Evolutionary conservation across 208 protist species (phyloP).

Genomic region (Crithidia bombi): DNA sequence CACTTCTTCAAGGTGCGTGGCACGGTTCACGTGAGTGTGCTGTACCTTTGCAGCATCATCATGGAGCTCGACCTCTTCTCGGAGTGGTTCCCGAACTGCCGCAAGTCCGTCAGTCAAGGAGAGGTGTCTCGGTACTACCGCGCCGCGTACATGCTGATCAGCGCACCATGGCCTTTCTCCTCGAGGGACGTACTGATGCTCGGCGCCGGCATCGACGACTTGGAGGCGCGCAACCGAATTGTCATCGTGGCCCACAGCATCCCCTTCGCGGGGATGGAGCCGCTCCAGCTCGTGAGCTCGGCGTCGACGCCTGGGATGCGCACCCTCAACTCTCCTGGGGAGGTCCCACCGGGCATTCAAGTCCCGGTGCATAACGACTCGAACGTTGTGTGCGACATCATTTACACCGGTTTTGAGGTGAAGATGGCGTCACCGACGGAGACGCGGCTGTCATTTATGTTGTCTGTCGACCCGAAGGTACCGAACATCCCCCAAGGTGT

Average conservation of each 20-base stretch:
- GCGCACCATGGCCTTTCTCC: slow-evolving; percentile 56
- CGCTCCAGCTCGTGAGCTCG: slow-evolving; percentile 3
- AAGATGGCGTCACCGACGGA: slow-evolving; percentile 40
- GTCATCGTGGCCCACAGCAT: slow-evolving; percentile 54
- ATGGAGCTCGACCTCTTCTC: slow-evolving; percentile 67
- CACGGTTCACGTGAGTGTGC: slow-evolving; percentile 36
- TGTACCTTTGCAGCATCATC: slow-evolving; percentile 49
- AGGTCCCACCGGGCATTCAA: slow-evolving; percentile 23
- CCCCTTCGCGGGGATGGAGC: slow-evolving; percentile 17
- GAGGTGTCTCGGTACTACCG: slow-evolving; percentile 59
- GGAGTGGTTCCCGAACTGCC: slow-evolving; percentile 61
- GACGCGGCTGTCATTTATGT: slow-evolving; percentile 53
- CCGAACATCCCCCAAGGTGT: slow-evolving; percentile 52
- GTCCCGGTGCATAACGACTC: slow-evolving; percentile 29
- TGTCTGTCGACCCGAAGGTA: slow-evolving; percentile 61
- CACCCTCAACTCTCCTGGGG: background rate
- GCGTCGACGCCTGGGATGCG: slow-evolving; percentile 21
- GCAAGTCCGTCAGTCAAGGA: slow-evolving; percentile 36
- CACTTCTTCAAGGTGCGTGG: slow-evolving; percentile 66
- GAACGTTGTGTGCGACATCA: slow-evolving; percentile 46
- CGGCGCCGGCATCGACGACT: slow-evolving; percentile 59
- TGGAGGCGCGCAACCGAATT: slow-evolving; percentile 50
- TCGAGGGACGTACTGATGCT: slow-evolving; percentile 60
- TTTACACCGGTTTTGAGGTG: slow-evolving; percentile 58
- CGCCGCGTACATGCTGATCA: slow-evolving; percentile 53